These are phyloP conservation scores for Aureobasidium subglaciale DNA, from an alignment of 2,329 filamentous ascomycete genomes.

Conservation along the genomic window DNA sequence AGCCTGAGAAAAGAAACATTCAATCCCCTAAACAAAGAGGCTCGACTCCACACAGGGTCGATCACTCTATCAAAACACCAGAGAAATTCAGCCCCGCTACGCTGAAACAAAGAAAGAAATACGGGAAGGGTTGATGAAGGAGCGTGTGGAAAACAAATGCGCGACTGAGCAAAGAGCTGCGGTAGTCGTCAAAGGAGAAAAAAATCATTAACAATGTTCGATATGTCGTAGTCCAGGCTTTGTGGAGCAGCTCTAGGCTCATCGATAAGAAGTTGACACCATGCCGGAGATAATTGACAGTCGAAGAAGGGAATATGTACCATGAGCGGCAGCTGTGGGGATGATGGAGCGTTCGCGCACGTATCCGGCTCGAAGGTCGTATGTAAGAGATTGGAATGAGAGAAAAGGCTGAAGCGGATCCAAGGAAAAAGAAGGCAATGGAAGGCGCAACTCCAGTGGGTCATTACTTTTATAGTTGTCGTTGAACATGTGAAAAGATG, in stretches of 20 bases:
- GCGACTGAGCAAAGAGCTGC: background rate
- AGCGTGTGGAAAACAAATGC: slow-evolving; percentile 2
- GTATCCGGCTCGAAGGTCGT: slow-evolving; percentile 6
- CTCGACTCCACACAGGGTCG: background rate
- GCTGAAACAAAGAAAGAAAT: slow-evolving; percentile 1
- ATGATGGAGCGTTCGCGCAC: slow-evolving; percentile 7
- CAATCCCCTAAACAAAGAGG: background rate
- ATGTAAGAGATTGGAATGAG: background rate
- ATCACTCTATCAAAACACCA: background rate
- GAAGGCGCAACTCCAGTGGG: slow-evolving; percentile 1
- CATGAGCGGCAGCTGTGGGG: slow-evolving; percentile 14
- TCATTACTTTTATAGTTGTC: slow-evolving; percentile 13
- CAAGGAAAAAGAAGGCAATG: background rate
- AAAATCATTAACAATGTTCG: slow-evolving; percentile 15
- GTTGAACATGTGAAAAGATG: background rate
- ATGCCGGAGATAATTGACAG: background rate
- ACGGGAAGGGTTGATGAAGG: slow-evolving; percentile 7
- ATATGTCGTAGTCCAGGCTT: slow-evolving; percentile 7
- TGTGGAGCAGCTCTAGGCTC: background rate
- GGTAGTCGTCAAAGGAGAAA: background rate
- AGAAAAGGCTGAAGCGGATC: background rate
- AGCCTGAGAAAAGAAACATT: background rate
- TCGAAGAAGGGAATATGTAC: slow-evolving; percentile 7
- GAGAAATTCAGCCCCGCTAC: slow-evolving; percentile 13
- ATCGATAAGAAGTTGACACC: background rate